Conservation (phyloP, 139 green algal species). For the Chlorella vulgaris region DNA sequence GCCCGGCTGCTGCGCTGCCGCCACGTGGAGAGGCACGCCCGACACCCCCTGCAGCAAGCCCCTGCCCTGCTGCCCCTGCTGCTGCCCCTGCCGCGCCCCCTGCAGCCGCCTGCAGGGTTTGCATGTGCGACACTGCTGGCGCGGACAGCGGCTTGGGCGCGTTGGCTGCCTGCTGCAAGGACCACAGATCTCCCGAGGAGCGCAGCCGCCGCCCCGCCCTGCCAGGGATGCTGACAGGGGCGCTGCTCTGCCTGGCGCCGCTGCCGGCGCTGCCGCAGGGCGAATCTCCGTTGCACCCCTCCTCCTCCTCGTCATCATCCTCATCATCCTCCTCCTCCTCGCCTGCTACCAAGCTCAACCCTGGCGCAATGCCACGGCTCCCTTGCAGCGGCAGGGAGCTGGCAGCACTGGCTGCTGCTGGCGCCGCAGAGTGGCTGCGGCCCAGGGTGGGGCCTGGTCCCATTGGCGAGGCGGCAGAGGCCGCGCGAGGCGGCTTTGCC, state of each 20-base stretch:
- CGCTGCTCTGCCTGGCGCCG: constrained; percentile 29
- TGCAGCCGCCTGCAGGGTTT: not conserved
- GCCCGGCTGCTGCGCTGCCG: not conserved
- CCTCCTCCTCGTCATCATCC: constrained; percentile 17
- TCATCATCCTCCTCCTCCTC: not conserved
- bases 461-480: not conserved
- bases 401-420: not conserved
- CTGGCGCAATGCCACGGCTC: not conserved
- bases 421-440: not conserved
- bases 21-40: not conserved
- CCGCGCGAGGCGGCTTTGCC: constrained; percentile 2
- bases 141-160: constrained; percentile 36
- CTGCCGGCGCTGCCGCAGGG: constrained; percentile 10
- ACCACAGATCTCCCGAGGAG: constrained; percentile 33
- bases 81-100: not conserved
- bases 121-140: constrained; percentile 37
- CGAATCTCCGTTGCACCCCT: not conserved
- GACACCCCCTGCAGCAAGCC: not conserved
- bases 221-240: constrained; percentile 46
- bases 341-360: not conserved
- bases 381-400: not conserved
- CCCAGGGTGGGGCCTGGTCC: not conserved
- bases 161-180: constrained; percentile 16
- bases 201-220: constrained; percentile 7
- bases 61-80: not conserved